Percentiles rank a stretch among this genome's conserved stretches.
phyloP scores from a whole-genome alignment of 2,329 filamentous ascomycete species.

The Penicillium brevicompactum region DNA sequence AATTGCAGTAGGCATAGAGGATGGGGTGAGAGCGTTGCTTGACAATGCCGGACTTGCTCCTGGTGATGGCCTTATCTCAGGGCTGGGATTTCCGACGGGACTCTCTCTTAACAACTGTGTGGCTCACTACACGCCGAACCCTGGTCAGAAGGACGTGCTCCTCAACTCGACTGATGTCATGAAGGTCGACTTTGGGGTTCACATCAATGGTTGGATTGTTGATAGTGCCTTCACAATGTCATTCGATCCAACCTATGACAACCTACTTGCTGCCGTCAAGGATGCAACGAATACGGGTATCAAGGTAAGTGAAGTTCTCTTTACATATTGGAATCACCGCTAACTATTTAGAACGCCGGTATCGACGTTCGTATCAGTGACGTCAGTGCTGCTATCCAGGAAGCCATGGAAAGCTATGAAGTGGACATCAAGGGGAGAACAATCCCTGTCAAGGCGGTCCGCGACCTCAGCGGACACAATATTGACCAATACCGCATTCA shows the following conservation, averaged over 20 bases:
- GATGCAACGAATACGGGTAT: conserved; percentile 66
- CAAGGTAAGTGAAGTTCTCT: conserved; percentile 31
- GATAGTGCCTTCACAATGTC: conserved; percentile 80
- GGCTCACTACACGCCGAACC: conserved; percentile 61
- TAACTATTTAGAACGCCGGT: conserved; percentile 48
- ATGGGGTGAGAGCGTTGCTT: conserved; percentile 54
- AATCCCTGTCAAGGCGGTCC: conserved; percentile 58
- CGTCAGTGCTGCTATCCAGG: conserved; percentile 61
- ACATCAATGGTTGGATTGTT: conserved; percentile 77
- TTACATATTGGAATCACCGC: not conserved
- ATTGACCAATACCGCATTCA: conserved; percentile 59
- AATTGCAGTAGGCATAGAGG: conserved; percentile 58
- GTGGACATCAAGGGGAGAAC: conserved; percentile 56
- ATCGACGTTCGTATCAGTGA: conserved; percentile 58
- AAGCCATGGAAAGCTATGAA: conserved; percentile 65
- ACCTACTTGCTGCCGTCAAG: conserved; percentile 68
- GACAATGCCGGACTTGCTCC: conserved; percentile 55
- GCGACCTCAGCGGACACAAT: conserved; percentile 58
- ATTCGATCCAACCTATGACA: conserved; percentile 74
- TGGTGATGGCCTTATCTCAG: conserved; percentile 53
- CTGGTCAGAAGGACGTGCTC: conserved; percentile 67
- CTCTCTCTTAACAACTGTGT: conserved; percentile 56
- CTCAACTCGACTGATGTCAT: conserved; percentile 74
- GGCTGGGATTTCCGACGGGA: conserved; percentile 60
- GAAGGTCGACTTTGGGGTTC: conserved; percentile 81